phyloP scores from a whole-genome alignment of 768 basidiomycete species.

The Lentinula sp. region DNA sequence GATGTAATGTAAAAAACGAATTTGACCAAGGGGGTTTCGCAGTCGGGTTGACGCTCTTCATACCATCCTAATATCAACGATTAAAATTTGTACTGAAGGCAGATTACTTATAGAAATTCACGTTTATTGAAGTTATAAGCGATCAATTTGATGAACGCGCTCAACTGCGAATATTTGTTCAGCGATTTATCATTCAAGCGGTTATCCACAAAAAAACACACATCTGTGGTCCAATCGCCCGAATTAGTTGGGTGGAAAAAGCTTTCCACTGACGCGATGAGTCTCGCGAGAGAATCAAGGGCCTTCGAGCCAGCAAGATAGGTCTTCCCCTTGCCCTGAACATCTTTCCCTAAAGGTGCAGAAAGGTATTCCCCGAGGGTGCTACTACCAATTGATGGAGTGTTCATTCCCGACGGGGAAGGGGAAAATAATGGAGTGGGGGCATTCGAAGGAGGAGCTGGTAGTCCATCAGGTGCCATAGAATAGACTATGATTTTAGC shows the following conservation, averaged over 20 bases:
- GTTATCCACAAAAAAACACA: slow-evolving; percentile 24
- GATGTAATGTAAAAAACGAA: neutral
- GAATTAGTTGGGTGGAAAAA: slow-evolving; percentile 92
- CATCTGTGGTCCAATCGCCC: slow-evolving; percentile 76
- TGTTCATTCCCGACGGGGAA: slow-evolving; percentile 53
- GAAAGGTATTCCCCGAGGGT: slow-evolving; percentile 53
- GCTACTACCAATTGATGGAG: slow-evolving; percentile 43
- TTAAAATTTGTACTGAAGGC: neutral
- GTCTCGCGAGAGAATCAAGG: slow-evolving; percentile 75
- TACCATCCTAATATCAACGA: slow-evolving; percentile 52
- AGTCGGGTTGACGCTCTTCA: slow-evolving; percentile 69
- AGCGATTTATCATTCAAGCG: too few relatives aligned
- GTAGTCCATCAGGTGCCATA: slow-evolving; percentile 63
- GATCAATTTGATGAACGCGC: slow-evolving; percentile 80
- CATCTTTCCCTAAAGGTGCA: slow-evolving; percentile 46
- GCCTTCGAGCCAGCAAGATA: slow-evolving; percentile 84
- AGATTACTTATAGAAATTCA: slow-evolving; percentile 18
- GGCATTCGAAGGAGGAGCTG: slow-evolving; percentile 51
- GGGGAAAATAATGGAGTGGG: slow-evolving; percentile 77
- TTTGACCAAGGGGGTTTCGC: slow-evolving; percentile 68
- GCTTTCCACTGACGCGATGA: slow-evolving; percentile 82
- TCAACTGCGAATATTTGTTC: slow-evolving; percentile 38
- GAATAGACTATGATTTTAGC: slow-evolving; percentile 87
- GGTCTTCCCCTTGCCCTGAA: slow-evolving; percentile 34
- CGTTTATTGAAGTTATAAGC: slow-evolving; percentile 84